phyloP scores from a whole-genome alignment of 768 basidiomycete genomes.

The Macrolepiota fuliginosa region DNA sequence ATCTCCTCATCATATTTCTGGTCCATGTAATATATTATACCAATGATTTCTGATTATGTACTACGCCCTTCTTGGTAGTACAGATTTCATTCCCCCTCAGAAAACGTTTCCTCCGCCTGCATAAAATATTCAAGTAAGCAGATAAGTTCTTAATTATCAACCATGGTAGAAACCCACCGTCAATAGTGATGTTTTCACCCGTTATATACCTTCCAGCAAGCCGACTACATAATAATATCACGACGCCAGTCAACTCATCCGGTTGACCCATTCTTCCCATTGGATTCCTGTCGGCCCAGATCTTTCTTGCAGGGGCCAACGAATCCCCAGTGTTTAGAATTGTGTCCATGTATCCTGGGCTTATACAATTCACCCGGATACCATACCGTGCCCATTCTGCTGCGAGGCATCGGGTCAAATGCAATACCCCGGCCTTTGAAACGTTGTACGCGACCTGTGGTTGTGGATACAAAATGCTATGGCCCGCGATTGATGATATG shows the following conservation, averaged over 20 bases:
- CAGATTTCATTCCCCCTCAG: neutral
- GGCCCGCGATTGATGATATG: conserved; percentile 41
- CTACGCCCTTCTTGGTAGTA: neutral
- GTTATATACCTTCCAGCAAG: conserved; percentile 40
- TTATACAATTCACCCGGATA: conserved; percentile 41
- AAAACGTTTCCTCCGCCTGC: conserved; percentile 1
- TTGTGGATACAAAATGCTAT: conserved; percentile 39
- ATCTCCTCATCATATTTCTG: neutral
- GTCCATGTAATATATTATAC: neutral
- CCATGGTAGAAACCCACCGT: conserved; percentile 28
- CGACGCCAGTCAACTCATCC: conserved; percentile 34
- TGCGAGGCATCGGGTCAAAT: conserved; percentile 36
- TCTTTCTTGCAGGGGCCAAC: conserved; percentile 26
- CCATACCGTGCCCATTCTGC: conserved; percentile 42
- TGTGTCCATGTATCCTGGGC: conserved; percentile 44
- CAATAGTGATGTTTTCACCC: conserved; percentile 38
- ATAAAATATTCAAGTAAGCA: neutral
- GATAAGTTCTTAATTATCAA: neutral
- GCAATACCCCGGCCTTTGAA: conserved; percentile 39
- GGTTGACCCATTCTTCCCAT: conserved; percentile 43
- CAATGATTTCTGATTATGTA: neutral
- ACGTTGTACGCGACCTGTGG: conserved; percentile 40
- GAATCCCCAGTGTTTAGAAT: conserved; percentile 34
- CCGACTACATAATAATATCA: conserved; percentile 38
- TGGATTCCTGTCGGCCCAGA: conserved; percentile 38